These are phyloP conservation scores for Fusarium cyanostomum DNA, from an alignment of 2,329 filamentous ascomycete species.

Conservation along the genomic window DNA sequence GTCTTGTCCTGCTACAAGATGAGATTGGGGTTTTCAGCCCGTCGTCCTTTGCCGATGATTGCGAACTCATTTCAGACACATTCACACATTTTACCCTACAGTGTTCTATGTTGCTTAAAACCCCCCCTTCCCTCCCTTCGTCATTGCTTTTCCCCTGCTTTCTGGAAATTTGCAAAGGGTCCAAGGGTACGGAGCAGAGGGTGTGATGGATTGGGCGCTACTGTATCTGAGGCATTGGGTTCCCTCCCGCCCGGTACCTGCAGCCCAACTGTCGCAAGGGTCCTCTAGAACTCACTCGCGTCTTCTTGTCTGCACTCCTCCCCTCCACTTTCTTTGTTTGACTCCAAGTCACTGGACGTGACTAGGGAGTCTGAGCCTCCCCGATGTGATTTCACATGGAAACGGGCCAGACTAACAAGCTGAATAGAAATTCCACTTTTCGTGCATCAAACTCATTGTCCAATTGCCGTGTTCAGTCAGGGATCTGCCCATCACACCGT, in stretches of 20 bases:
- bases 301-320: conserved; percentile 14
- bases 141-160: conserved; percentile 20
- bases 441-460: conserved; percentile 8
- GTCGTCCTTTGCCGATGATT: conserved; percentile 25
- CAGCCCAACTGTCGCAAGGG: conserved; percentile 37
- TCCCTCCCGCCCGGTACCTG: conserved; percentile 38
- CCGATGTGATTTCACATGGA: conserved; percentile 11
- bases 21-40: conserved; percentile 14
- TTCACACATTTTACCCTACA: conserved; percentile 9
- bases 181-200: conserved; percentile 12
- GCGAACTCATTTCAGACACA: conserved; percentile 22
- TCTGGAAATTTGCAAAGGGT: conserved; percentile 17
- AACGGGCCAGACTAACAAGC: conserved; percentile 8
- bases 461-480: conserved; percentile 10
- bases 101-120: conserved; percentile 13
- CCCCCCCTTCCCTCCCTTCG: background rate
- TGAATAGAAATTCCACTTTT: conserved; percentile 21
- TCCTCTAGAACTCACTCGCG: conserved; percentile 15
- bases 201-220: conserved; percentile 31
- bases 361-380: conserved; percentile 11
- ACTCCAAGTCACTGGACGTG: too few species aligned
- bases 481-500: conserved; percentile 16
- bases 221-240: conserved; percentile 30
- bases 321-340: conserved; percentile 25
- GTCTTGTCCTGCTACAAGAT: conserved; percentile 18